Conservation (phyloP, 495 filamentous ascomycete species). For the Jackrogersella multiformis region DNA sequence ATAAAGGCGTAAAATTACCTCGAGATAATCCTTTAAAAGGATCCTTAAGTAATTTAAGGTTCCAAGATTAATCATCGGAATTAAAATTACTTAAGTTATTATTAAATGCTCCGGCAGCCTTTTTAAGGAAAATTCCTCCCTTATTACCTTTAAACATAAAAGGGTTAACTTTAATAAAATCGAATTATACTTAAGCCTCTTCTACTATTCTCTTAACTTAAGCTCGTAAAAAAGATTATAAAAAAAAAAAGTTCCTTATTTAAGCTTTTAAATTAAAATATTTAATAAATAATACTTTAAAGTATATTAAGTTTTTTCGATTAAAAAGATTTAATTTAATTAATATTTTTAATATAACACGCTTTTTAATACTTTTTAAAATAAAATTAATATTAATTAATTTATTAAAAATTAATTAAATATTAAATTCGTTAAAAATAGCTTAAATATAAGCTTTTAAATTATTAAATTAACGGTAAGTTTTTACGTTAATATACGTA, state of each 20-base stretch:
- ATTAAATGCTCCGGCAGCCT: too few species aligned
- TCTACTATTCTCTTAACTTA: neutral
- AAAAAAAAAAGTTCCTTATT: too few species aligned
- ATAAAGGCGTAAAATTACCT: too few species aligned
- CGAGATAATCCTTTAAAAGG: too few species aligned
- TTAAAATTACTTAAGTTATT: neutral
- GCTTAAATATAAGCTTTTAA: neutral
- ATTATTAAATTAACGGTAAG: neutral
- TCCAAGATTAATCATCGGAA: neutral
- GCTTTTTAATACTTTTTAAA: neutral
- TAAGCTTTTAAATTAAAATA: neutral
- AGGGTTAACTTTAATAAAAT: neutral
- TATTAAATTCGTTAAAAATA: neutral
- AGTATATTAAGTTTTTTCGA: neutral
- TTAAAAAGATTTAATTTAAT: neutral
- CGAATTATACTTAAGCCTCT: neutral
- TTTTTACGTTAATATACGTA: neutral
- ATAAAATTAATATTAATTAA: too few species aligned
- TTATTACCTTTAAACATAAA: neutral
- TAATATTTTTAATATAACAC: neutral
- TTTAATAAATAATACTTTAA: neutral
- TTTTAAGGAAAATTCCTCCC: neutral
- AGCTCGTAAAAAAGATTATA: neutral
- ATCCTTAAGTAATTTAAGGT: neutral
- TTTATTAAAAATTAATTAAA: neutral